Percentiles rank a stretch among this genome's conserved stretches.
Conservation (phyloP, 305 asterid species). For the Petunia hybrid region DNA sequence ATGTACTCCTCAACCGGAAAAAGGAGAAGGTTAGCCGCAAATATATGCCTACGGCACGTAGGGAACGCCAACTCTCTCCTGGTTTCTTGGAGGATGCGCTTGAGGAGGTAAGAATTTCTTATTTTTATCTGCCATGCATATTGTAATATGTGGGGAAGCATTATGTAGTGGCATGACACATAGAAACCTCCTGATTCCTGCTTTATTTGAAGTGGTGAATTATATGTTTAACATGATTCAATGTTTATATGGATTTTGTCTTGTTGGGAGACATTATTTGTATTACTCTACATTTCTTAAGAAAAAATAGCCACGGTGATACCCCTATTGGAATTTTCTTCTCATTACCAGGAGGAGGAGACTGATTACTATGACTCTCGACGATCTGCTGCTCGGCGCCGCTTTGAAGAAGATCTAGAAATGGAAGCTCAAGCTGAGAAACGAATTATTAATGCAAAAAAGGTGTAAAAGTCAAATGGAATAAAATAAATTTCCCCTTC, state of each 20-base stretch:
- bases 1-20: conserved; percentile 63
- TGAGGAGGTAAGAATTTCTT: conserved; percentile 68
- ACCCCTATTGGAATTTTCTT: conserved; percentile 18
- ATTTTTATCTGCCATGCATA: conserved; percentile 19
- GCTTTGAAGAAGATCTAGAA: conserved; percentile 88
- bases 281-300: not conserved
- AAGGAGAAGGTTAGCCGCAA: conserved; percentile 65
- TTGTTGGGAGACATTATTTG: conserved; percentile 14
- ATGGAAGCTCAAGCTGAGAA: conserved; percentile 95
- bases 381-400: conserved; percentile 73
- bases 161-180: conserved; percentile 14
- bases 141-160: not conserved
- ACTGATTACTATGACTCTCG: conserved; percentile 78
- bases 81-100: conserved; percentile 97
- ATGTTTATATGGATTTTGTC: conserved; percentile 24
- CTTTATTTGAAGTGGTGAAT: conserved; percentile 29
- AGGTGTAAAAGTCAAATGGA: conserved; percentile 54
- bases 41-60: conserved; percentile 56
- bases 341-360: conserved; percentile 73
- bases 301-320: not conserved
- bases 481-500: conserved; percentile 24
- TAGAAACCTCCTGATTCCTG: conserved; percentile 25
- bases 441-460: conserved; percentile 93
- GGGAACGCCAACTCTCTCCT: conserved; percentile 88
- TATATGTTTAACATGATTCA: conserved; percentile 5